Evolutionary conservation across 768 basidiomycete species (phyloP).

Genomic region (Leccinum uliginosum): DNA sequence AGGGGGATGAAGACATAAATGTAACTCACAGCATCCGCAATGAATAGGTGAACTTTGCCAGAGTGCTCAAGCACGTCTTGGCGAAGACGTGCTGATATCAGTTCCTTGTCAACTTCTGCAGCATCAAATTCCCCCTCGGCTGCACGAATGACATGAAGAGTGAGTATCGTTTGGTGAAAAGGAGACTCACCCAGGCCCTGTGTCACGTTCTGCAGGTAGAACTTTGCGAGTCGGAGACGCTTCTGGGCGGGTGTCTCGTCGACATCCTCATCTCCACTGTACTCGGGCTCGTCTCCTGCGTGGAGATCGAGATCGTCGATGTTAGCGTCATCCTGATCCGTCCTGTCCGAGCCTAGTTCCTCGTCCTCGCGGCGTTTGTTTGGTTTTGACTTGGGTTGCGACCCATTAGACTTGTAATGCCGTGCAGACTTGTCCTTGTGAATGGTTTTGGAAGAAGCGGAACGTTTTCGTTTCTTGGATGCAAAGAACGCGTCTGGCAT

Average conservation of each 20-base stretch:
- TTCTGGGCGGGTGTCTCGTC: slow-evolving; percentile 93
- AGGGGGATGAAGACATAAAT: background rate
- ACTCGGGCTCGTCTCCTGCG: slow-evolving; percentile 49
- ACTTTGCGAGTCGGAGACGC: slow-evolving; percentile 80
- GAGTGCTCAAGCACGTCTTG: slow-evolving; percentile 89
- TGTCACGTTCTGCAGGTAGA: slow-evolving; percentile 85
- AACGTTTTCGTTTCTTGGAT: slow-evolving; percentile 59
- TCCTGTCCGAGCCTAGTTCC: slow-evolving; percentile 62
- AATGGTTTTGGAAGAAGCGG: slow-evolving; percentile 28
- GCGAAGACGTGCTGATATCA: slow-evolving; percentile 86
- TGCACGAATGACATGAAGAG: slow-evolving; percentile 2
- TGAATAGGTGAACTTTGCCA: slow-evolving; percentile 79
- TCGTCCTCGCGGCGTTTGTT: slow-evolving; percentile 43
- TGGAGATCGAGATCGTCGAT: slow-evolving; percentile 77
- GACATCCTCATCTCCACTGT: slow-evolving; percentile 79
- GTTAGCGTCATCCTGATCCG: slow-evolving; percentile 45
- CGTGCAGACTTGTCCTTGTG: slow-evolving; percentile 6
- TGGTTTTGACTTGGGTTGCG: slow-evolving; percentile 13
- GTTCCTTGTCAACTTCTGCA: slow-evolving; percentile 89
- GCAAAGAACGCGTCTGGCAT: slow-evolving; percentile 86
- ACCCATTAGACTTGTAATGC: slow-evolving; percentile 22
- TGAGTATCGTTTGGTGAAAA: background rate
- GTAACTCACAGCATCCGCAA: slow-evolving; percentile 63
- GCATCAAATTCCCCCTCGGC: slow-evolving; percentile 94
- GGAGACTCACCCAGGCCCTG: slow-evolving; percentile 56